A percentile compares a stretch with the other conserved stretches of the same genome.
phyloP scores from a whole-genome alignment of 495 filamentous ascomycete species.

The Darksidea phi region DNA sequence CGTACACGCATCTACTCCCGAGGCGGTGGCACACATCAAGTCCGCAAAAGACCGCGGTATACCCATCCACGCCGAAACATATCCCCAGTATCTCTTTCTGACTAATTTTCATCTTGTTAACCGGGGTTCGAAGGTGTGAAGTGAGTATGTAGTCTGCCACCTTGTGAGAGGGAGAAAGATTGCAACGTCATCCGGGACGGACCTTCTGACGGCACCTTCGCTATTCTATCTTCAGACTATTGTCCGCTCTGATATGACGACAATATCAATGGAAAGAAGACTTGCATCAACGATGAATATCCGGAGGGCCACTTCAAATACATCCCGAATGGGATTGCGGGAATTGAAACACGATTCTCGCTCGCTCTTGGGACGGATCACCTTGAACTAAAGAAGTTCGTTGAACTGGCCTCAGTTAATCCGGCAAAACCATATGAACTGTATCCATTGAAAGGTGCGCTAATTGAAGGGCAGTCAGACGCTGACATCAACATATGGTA shows the following conservation, averaged over 20 bases:
- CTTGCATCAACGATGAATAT: slow-evolving; percentile 45
- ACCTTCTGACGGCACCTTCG: slow-evolving; percentile 50
- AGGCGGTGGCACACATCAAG: slow-evolving; percentile 54
- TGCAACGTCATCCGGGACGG: slow-evolving; percentile 41
- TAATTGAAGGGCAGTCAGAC: slow-evolving; percentile 56
- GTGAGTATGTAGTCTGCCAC: slow-evolving; percentile 43
- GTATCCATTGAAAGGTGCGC: slow-evolving; percentile 54
- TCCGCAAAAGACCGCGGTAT: slow-evolving; percentile 55
- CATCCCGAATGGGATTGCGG: slow-evolving; percentile 61
- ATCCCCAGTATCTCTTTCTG: slow-evolving; percentile 65
- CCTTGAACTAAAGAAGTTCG: slow-evolving; percentile 55
- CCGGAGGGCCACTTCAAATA: slow-evolving; percentile 53
- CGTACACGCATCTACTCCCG: slow-evolving; percentile 57
- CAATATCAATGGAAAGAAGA: slow-evolving; percentile 50
- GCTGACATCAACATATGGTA: slow-evolving; percentile 58
- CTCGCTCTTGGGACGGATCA: slow-evolving; percentile 47
- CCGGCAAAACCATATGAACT: slow-evolving; percentile 63
- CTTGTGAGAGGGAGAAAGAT: slow-evolving; percentile 38
- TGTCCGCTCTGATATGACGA: slow-evolving; percentile 56
- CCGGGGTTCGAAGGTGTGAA: slow-evolving; percentile 52
- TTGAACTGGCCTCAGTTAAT: slow-evolving; percentile 58
- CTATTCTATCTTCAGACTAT: slow-evolving; percentile 56
- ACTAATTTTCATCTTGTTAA: slow-evolving; percentile 52
- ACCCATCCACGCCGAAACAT: slow-evolving; percentile 63
- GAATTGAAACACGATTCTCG: slow-evolving; percentile 59